Percentiles rank a stretch among this genome's conserved stretches.
Conservation (phyloP, 2,329 filamentous ascomycete genomes). For the Claviceps sp. region DNA sequence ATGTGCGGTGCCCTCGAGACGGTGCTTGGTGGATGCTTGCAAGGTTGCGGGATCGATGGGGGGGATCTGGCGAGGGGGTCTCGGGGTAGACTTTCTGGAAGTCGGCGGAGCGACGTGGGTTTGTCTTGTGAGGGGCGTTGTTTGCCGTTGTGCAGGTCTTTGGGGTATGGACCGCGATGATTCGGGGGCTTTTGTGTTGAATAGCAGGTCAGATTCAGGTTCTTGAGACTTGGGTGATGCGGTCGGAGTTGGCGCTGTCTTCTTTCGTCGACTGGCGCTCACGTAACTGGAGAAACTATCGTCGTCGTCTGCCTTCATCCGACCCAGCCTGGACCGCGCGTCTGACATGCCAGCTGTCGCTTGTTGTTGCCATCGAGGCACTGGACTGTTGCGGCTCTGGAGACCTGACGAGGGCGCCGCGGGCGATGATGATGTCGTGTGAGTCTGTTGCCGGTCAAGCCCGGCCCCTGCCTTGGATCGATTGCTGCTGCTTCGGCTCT, state of each 20-base stretch:
- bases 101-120: slow-evolving; percentile 17
- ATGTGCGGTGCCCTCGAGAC: slow-evolving; percentile 68
- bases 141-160: slow-evolving; percentile 18
- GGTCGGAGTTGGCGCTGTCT: slow-evolving; percentile 36
- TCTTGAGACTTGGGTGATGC: slow-evolving; percentile 21
- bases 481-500: slow-evolving; percentile 12
- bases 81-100: slow-evolving; percentile 28
- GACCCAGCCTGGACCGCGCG: slow-evolving; percentile 45
- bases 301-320: slow-evolving; percentile 54
- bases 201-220: slow-evolving; percentile 51
- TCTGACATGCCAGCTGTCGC: slow-evolving; percentile 21
- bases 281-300: slow-evolving; percentile 65
- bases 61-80: slow-evolving; percentile 48
- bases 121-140: slow-evolving; percentile 21
- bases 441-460: slow-evolving; percentile 20
- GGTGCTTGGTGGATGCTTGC: slow-evolving; percentile 62
- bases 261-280: slow-evolving; percentile 72
- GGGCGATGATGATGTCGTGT: slow-evolving; percentile 40
- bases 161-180: slow-evolving; percentile 22
- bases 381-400: slow-evolving; percentile 30
- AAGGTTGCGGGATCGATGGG: slow-evolving; percentile 55
- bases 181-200: slow-evolving; percentile 26
- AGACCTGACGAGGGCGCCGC: slow-evolving; percentile 27
- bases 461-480: slow-evolving; percentile 15
- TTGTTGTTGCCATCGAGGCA: slow-evolving; percentile 47